These are phyloP conservation scores for Roridomyces roridus DNA, from an alignment of 768 basidiomycete genomes.

Conservation along the genomic window DNA sequence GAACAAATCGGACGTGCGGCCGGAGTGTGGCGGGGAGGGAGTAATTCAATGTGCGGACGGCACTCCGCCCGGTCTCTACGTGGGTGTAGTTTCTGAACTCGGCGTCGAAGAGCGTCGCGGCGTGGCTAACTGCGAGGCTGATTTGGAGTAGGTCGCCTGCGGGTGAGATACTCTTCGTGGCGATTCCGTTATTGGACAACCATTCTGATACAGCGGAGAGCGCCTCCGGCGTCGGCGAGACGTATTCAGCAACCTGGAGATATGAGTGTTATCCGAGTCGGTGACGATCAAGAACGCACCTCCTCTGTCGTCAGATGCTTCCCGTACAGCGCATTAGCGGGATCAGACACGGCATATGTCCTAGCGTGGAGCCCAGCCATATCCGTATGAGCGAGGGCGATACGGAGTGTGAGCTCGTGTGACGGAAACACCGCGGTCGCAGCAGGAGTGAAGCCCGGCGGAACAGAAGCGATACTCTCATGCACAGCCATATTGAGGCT, in stretches of 20 bases:
- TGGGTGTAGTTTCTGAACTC: slow-evolving; percentile 35
- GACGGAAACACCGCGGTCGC: background rate
- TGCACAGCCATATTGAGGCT: no score
- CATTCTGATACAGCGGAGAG: slow-evolving; percentile 5
- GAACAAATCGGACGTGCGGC: slow-evolving; percentile 50
- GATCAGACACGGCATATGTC: slow-evolving; percentile 39
- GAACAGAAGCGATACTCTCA: no score
- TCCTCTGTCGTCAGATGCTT: slow-evolving; percentile 48
- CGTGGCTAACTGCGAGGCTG: slow-evolving; percentile 35
- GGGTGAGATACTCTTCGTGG: background rate
- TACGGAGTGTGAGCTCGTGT: slow-evolving; percentile 35
- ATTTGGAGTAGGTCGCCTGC: slow-evolving; percentile 39
- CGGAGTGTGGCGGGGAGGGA: background rate
- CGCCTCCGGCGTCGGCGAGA: slow-evolving; percentile 12
- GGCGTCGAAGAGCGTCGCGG: slow-evolving; percentile 38
- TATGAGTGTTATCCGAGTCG: background rate
- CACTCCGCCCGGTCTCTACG: slow-evolving; percentile 31
- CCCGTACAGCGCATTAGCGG: slow-evolving; percentile 36
- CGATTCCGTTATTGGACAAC: slow-evolving; percentile 1
- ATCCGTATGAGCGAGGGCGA: slow-evolving; percentile 25
- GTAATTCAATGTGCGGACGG: slow-evolving; percentile 39
- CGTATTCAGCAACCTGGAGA: slow-evolving; percentile 16
- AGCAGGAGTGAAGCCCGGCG: no score
- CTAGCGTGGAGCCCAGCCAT: slow-evolving; percentile 35
- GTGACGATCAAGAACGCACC: no score